Evolutionary conservation across 306 rosid genomes (phyloP).

Genomic region (Mimosa bimucronata): DNA sequence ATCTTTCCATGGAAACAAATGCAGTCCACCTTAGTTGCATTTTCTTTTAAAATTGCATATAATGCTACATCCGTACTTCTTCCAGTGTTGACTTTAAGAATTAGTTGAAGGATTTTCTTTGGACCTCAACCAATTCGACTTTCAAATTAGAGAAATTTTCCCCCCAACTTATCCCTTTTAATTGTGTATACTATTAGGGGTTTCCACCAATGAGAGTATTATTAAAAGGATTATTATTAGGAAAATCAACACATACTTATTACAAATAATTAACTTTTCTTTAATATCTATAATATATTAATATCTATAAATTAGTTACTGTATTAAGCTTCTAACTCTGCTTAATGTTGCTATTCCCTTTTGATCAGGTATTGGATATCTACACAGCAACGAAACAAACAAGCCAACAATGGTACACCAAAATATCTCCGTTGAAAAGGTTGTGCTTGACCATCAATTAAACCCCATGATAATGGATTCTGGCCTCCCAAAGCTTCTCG

Average conservation of each 20-base stretch:
- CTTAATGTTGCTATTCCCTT: slow-evolving; percentile 24
- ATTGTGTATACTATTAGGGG: too few species aligned
- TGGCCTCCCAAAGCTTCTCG: slow-evolving; percentile 87
- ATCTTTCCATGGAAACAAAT: not conserved
- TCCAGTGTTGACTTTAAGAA: not conserved
- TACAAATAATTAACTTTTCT: too few species aligned
- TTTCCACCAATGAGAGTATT: too few species aligned
- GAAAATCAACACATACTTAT: too few species aligned
- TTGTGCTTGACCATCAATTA: slow-evolving; percentile 72
- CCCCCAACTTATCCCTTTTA: not conserved
- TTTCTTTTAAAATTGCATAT: not conserved
- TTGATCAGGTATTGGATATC: slow-evolving; percentile 74
- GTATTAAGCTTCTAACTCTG: too few species aligned
- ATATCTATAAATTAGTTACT: too few species aligned
- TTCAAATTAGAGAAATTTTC: too few species aligned
- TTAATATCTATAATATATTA: too few species aligned
- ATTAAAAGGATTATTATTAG: too few species aligned
- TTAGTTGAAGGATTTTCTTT: not conserved
- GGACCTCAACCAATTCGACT: too few species aligned
- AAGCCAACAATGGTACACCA: slow-evolving; percentile 84
- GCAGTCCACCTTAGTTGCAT: not conserved
- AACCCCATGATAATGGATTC: slow-evolving; percentile 79
- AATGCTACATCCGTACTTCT: not conserved
- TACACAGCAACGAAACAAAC: slow-evolving; percentile 64
- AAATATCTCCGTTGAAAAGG: slow-evolving; percentile 82